These are phyloP conservation scores for Pythium plurisporium DNA, from an alignment of 352 stramenopile species.

Conservation along the genomic window DNA sequence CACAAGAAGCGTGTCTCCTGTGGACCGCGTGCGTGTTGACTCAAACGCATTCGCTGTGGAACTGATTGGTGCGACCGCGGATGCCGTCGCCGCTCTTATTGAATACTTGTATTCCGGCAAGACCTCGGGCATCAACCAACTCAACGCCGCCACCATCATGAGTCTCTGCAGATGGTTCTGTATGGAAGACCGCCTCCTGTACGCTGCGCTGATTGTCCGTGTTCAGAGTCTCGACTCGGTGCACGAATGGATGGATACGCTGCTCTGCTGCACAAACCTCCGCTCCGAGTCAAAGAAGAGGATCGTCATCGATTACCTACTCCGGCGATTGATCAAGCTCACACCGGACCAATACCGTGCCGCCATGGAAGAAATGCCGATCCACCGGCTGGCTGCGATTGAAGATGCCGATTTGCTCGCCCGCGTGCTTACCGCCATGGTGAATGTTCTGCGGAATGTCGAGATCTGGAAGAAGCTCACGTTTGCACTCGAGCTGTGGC, in stretches of 20 bases:
- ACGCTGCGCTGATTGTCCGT: conserved; percentile 30
- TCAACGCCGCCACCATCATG: conserved; percentile 31
- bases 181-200: conserved; percentile 36
- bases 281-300: conserved; percentile 12
- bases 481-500: conserved; percentile 34
- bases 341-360: conserved; percentile 18
- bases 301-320: conserved; percentile 29
- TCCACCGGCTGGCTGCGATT: conserved; percentile 30
- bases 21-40: background rate
- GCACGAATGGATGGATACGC: conserved; percentile 44
- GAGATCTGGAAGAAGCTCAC: conserved; percentile 53
- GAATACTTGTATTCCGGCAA: conserved; percentile 58
- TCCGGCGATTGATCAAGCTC: conserved; percentile 31
- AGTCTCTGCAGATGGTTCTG: conserved; percentile 43
- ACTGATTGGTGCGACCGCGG: conserved; percentile 31
- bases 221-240: conserved; percentile 26
- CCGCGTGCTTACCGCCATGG: conserved; percentile 34
- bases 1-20: background rate
- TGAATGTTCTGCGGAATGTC: conserved; percentile 36
- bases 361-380: conserved; percentile 30
- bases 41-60: conserved; percentile 36
- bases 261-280: conserved; percentile 28
- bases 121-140: conserved; percentile 28
- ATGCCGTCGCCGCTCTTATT: conserved; percentile 38
- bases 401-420: conserved; percentile 33